phyloP scores from a whole-genome alignment of 805 yeast genomes.

The Cyberlindnera veronae region DNA sequence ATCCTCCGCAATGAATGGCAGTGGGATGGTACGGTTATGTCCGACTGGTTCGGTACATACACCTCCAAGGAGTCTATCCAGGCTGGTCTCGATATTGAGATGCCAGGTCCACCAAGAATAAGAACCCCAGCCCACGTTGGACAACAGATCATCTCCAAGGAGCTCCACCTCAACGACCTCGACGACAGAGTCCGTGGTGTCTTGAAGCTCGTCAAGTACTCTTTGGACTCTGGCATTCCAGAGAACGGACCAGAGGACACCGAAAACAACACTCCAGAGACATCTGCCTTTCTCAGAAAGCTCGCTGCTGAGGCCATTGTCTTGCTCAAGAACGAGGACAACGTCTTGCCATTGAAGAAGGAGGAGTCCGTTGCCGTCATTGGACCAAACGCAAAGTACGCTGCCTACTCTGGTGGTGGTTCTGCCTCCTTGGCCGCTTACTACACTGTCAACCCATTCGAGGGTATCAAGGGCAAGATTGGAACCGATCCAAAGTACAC shows the following conservation, averaged over 20 bases:
- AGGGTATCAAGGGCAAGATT: conserved; percentile 36
- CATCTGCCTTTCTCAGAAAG: conserved; percentile 36
- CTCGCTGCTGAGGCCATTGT: conserved; percentile 50
- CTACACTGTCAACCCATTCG: conserved; percentile 45
- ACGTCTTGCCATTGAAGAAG: conserved; percentile 44
- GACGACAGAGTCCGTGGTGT: conserved; percentile 49
- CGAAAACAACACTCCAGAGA: conserved; percentile 43
- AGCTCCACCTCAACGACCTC: conserved; percentile 38
- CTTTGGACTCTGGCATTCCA: conserved; percentile 40
- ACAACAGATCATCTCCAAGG: conserved; percentile 35
- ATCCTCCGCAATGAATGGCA: conserved; percentile 53
- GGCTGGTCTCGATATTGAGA: conserved; percentile 57
- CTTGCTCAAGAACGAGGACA: conserved; percentile 49
- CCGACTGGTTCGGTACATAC: conserved; percentile 62
- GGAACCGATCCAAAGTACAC: conserved; percentile 24
- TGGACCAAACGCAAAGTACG: conserved; percentile 54
- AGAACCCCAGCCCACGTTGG: conserved; percentile 35
- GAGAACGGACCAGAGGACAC: conserved; percentile 35
- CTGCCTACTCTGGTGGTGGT: conserved; percentile 58
- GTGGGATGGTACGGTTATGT: conserved; percentile 50
- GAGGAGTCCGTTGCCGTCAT: conserved; percentile 44
- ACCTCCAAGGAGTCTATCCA: conserved; percentile 41
- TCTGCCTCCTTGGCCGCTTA: conserved; percentile 50
- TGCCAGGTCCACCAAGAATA: conserved; percentile 59
- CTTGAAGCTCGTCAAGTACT: conserved; percentile 44